These are phyloP conservation scores for Closterium sp. DNA, from an alignment of 139 green algal species.

Conservation along the genomic window DNA sequence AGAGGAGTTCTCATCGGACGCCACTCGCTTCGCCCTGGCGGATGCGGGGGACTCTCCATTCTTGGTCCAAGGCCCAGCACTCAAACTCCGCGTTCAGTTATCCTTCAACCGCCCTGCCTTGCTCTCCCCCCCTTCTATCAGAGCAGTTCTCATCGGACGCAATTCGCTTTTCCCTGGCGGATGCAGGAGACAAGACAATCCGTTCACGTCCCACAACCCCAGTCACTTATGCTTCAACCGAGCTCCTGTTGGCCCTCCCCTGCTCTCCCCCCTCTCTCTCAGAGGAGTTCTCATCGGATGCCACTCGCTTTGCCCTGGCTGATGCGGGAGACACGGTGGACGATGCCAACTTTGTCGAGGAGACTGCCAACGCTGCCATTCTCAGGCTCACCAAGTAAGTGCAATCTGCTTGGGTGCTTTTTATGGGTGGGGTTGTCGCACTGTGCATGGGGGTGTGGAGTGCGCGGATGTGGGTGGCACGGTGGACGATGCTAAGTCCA, in stretches of 20 bases:
- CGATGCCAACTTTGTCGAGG: slow-evolving; percentile 96
- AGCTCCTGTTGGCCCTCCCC: slow-evolving; percentile 65
- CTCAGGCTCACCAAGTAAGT: slow-evolving; percentile 76
- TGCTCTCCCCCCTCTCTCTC: slow-evolving; percentile 78
- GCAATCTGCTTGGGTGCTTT: not conserved
- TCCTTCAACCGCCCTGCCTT: too few relatives aligned
- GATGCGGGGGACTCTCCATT: slow-evolving; percentile 93
- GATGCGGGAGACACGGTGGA: slow-evolving; percentile 95
- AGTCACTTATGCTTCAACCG: too few relatives aligned
- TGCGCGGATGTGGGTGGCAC: slow-evolving; percentile 83
- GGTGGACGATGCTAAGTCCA: slow-evolving; percentile 98
- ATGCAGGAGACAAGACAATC: slow-evolving; percentile 88
- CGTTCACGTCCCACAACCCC: slow-evolving; percentile 91
- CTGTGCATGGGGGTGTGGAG: not conserved
- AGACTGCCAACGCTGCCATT: slow-evolving; percentile 90
- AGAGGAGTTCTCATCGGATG: slow-evolving; percentile 90
- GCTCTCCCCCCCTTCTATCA: too few relatives aligned
- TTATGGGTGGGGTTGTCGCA: too few relatives aligned
- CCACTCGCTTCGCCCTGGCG: slow-evolving; percentile 88
- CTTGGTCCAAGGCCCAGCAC: too few relatives aligned
- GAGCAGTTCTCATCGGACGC: slow-evolving; percentile 87
- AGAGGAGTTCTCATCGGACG: slow-evolving; percentile 86
- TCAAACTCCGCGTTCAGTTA: too few relatives aligned
- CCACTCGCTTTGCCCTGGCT: slow-evolving; percentile 88
- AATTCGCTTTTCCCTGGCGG: slow-evolving; percentile 88